A percentile compares a stretch with the other conserved stretches of the same genome.
Conservation (phyloP, 805 yeast genomes). For the Candida patagonica region DNA sequence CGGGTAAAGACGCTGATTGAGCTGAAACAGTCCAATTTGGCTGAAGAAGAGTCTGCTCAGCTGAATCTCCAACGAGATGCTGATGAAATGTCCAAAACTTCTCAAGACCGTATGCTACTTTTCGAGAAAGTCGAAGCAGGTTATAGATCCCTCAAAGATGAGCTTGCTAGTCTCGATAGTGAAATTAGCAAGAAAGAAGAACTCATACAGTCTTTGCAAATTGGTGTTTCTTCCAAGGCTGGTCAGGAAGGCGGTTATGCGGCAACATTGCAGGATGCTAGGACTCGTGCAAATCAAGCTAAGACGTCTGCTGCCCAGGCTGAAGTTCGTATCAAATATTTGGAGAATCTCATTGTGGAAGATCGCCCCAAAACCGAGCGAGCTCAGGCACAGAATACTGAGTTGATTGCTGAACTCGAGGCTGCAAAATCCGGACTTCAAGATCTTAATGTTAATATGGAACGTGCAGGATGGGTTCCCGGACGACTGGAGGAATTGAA, state of each 20-base stretch:
- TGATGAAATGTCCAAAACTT: conserved; percentile 25
- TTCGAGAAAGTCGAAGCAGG: conserved; percentile 37
- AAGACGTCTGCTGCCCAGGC: conserved; percentile 51
- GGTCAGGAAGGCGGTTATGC: conserved; percentile 67
- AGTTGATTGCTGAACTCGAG: conserved; percentile 36
- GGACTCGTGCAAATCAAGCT: conserved; percentile 43
- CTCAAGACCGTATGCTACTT: conserved; percentile 22
- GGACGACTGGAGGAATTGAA: conserved; percentile 18
- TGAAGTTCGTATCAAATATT: conserved; percentile 47
- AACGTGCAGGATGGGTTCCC: conserved; percentile 37
- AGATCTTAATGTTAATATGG: conserved; percentile 35
- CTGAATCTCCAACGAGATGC: conserved; percentile 29
- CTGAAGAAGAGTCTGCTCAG: conserved; percentile 41
- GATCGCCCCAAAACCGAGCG: conserved; percentile 28
- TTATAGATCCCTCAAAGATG: conserved; percentile 36
- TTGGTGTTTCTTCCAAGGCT: conserved; percentile 85
- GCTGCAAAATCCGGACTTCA: conserved; percentile 32
- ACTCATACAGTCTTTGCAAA: conserved; percentile 66
- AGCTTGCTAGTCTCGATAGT: conserved; percentile 38
- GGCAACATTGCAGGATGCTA: conserved; percentile 58
- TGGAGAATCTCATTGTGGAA: conserved; percentile 44
- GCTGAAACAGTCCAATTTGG: conserved; percentile 45
- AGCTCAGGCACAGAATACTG: conserved; percentile 44
- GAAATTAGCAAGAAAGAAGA: conserved; percentile 59
- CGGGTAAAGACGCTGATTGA: conserved; percentile 57